Percentiles rank a stretch among this genome's conserved stretches.
phyloP scores from a whole-genome alignment of 2,329 filamentous ascomycete genomes.

The Orbilia oligospora region DNA sequence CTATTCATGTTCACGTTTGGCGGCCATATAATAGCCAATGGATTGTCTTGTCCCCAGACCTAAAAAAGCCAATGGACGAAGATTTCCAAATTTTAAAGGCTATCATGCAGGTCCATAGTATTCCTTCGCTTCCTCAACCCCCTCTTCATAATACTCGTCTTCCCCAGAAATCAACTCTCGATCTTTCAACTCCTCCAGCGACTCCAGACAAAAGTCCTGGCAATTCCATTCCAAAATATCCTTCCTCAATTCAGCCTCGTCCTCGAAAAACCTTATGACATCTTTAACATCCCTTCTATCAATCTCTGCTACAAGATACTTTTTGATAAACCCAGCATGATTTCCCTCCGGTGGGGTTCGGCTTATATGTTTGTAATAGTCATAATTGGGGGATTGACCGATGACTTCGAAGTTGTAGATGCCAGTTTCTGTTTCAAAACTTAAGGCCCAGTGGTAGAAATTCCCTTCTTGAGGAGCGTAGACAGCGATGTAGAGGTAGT shows the following conservation, averaged over 20 bases:
- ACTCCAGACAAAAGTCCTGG: constrained; percentile 45
- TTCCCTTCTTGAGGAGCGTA: constrained; percentile 4
- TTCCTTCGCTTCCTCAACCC: background rate
- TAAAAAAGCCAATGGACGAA: no score
- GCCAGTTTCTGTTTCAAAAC: constrained; percentile 4
- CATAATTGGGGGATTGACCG: background rate
- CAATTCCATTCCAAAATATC: constrained; percentile 54
- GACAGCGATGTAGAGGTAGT: background rate
- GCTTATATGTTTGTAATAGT: constrained; percentile 4
- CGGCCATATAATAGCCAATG: no score
- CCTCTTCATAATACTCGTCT: background rate
- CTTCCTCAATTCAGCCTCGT: constrained; percentile 36
- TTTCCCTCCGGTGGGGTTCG: background rate
- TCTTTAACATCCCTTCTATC: constrained; percentile 47
- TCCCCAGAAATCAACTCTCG: background rate
- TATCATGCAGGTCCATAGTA: background rate
- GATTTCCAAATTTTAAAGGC: background rate
- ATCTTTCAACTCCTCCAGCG: constrained; percentile 15
- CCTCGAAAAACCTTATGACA: constrained; percentile 37
- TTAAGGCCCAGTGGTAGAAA: constrained; percentile 18
- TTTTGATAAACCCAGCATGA: constrained; percentile 31
- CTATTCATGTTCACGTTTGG: no score
- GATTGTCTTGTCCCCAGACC: no score
- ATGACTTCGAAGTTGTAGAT: constrained; percentile 13
- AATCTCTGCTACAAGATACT: constrained; percentile 46